Percentiles rank a stretch among this genome's conserved stretches.
Conservation (phyloP, 441 rosid genomes). For the Hura crepitans region DNA sequence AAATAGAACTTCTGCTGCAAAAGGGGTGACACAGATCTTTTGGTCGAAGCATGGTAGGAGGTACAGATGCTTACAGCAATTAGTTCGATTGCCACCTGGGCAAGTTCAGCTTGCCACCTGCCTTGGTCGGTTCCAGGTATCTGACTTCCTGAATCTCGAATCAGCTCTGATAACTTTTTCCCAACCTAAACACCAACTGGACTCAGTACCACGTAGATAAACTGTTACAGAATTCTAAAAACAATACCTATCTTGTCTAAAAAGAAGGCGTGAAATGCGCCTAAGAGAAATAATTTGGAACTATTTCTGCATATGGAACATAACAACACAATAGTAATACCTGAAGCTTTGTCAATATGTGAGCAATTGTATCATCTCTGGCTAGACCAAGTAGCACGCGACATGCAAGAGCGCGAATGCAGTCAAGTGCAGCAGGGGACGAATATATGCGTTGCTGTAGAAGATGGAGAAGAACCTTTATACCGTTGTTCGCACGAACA, state of each 20-base stretch:
- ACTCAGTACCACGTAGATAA: constrained; percentile 1
- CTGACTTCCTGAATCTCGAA: constrained; percentile 91
- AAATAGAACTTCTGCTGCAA: background rate
- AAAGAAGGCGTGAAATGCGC: background rate
- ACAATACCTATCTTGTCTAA: background rate
- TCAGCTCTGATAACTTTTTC: constrained; percentile 88
- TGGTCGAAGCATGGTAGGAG: background rate
- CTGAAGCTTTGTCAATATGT: constrained; percentile 96
- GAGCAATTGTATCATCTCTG: constrained; percentile 94
- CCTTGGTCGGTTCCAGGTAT: constrained; percentile 77
- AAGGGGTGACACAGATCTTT: background rate
- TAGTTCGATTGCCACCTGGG: constrained; percentile 95
- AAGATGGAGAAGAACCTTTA: constrained; percentile 92
- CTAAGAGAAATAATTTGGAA: background rate
- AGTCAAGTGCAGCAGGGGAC: constrained; percentile 88
- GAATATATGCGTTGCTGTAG: constrained; percentile 87
- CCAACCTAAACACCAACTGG: constrained; percentile 65
- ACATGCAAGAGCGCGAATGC: constrained; percentile 94
- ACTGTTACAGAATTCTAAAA: background rate
- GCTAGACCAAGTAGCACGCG: constrained; percentile 98
- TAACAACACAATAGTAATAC: constrained; percentile 37
- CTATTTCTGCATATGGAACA: background rate
- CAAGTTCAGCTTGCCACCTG: constrained; percentile 96
- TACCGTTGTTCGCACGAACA: constrained; percentile 95
- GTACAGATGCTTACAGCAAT: constrained; percentile 56